These are phyloP conservation scores for Colletotrichum falcatum DNA, from an alignment of 2,329 filamentous ascomycete genomes.

Conservation along the genomic window DNA sequence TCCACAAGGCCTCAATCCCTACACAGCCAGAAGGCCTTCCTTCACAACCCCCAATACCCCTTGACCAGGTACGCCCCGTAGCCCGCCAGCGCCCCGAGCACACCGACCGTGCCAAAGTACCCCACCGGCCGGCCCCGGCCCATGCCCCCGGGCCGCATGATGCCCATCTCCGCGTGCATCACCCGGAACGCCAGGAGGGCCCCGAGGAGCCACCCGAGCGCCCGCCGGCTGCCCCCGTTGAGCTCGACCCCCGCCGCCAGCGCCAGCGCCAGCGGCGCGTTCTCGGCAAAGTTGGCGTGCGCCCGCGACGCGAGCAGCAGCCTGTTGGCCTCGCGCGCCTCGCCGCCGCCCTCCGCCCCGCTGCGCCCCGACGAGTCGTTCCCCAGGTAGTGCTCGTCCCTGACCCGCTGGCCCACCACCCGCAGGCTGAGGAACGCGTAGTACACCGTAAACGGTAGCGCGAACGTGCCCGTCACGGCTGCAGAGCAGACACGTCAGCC, in stretches of 20 bases:
- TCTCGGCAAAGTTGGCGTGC: slow-evolving; percentile 28
- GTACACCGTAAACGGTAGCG: slow-evolving; percentile 29
- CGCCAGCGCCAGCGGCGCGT: slow-evolving; percentile 18
- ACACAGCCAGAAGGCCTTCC: too few relatives aligned
- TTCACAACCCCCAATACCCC: slow-evolving; percentile 30
- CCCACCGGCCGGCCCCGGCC: slow-evolving; percentile 14
- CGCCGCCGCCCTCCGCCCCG: not conserved
- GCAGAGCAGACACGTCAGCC: not conserved
- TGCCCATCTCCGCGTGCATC: slow-evolving; percentile 27
- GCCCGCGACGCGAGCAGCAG: slow-evolving; percentile 23
- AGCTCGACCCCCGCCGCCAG: slow-evolving; percentile 14
- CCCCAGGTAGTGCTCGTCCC: slow-evolving; percentile 25
- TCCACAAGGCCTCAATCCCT: too few relatives aligned
- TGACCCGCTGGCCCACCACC: slow-evolving; percentile 19
- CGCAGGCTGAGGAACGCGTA: slow-evolving; percentile 33
- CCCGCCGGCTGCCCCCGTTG: slow-evolving; percentile 27
- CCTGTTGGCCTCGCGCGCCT: slow-evolving; percentile 5
- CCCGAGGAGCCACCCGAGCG: slow-evolving; percentile 23
- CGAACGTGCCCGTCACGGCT: slow-evolving; percentile 31
- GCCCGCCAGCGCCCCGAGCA: slow-evolving; percentile 12
- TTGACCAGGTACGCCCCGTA: slow-evolving; percentile 27
- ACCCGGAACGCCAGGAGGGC: slow-evolving; percentile 16
- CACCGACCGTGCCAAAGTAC: slow-evolving; percentile 21
- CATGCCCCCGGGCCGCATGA: slow-evolving; percentile 4
- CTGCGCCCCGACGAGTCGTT: slow-evolving; percentile 19